A percentile compares a stretch with the other conserved stretches of the same genome.
phyloP scores from a whole-genome alignment of 257 asterid species.

The Oldenlandia corymbosa region DNA sequence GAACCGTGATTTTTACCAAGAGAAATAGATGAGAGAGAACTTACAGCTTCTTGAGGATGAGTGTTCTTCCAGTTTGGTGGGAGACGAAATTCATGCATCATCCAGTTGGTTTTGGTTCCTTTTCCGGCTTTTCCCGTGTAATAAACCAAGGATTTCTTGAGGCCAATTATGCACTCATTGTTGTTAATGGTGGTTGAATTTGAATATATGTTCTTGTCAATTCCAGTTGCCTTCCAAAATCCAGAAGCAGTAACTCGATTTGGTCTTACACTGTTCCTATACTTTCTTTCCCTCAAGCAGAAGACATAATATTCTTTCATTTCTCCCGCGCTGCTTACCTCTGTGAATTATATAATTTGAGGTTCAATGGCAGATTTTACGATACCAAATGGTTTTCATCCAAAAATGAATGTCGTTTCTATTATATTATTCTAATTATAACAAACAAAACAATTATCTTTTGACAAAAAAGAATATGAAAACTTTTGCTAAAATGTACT shows the following conservation, averaged over 20 bases:
- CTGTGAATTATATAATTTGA: slow-evolving; percentile 16
- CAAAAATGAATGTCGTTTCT: too few relatives aligned
- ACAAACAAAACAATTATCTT: too few relatives aligned
- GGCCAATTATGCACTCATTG: slow-evolving; percentile 14
- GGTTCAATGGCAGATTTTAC: neutral
- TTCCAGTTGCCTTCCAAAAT: slow-evolving; percentile 82
- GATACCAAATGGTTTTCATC: too few relatives aligned
- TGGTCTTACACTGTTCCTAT: slow-evolving; percentile 67
- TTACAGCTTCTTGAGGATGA: neutral
- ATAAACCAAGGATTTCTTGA: slow-evolving; percentile 27
- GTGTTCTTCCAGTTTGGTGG: slow-evolving; percentile 18
- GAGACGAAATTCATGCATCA: slow-evolving; percentile 35
- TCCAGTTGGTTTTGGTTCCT: slow-evolving; percentile 34
- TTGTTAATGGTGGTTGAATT: neutral
- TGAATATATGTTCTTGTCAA: slow-evolving; percentile 3
- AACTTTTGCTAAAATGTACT: too few relatives aligned
- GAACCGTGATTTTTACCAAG: too few relatives aligned
- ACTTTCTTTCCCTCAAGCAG: slow-evolving; percentile 70
- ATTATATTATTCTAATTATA: too few relatives aligned
- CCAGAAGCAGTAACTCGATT: slow-evolving; percentile 71
- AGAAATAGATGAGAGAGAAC: neutral
- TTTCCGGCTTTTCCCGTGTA: slow-evolving; percentile 28
- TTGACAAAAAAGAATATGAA: too few relatives aligned
- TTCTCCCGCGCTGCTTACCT: slow-evolving; percentile 43
- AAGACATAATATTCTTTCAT: slow-evolving; percentile 69